Evolutionary conservation across 1,284 basidiomycete species (phyloP).

Genomic region (Schizophyllum amplum): DNA sequence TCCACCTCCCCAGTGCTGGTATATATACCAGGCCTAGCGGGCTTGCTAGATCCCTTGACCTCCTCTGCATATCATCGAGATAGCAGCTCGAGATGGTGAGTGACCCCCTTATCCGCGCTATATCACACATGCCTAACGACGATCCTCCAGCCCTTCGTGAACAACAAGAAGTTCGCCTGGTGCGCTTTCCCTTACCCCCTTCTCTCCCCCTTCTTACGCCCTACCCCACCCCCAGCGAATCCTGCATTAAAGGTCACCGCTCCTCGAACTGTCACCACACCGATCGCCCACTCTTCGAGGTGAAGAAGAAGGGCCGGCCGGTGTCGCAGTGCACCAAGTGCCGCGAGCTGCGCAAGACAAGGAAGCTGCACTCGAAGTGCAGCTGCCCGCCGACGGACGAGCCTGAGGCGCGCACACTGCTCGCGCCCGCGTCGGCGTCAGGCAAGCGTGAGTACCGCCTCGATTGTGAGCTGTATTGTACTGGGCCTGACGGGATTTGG

Average conservation of each 20-base stretch:
- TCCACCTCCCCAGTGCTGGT: not conserved
- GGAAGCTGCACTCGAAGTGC: slow-evolving; percentile 69
- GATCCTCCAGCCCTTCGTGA: slow-evolving; percentile 53
- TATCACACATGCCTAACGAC: not conserved
- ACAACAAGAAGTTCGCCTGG: slow-evolving; percentile 82
- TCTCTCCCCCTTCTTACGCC: not conserved
- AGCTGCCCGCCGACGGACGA: slow-evolving; percentile 38
- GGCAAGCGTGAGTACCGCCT: slow-evolving; percentile 41
- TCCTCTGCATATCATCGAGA: not conserved
- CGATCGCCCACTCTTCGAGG: slow-evolving; percentile 75
- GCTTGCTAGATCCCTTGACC: not conserved
- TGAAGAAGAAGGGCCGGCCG: slow-evolving; percentile 77
- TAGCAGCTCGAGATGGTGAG: not conserved
- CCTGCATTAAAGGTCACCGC: slow-evolving; percentile 85
- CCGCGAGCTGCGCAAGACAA: slow-evolving; percentile 66
- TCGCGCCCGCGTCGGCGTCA: slow-evolving; percentile 27
- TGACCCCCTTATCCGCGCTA: not conserved
- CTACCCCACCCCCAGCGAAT: slow-evolving; percentile 43
- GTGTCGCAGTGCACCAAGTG: slow-evolving; percentile 79
- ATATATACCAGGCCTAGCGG: not conserved
- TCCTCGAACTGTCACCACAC: slow-evolving; percentile 78
- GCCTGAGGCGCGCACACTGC: slow-evolving; percentile 22
- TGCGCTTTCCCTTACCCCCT: slow-evolving; percentile 19
- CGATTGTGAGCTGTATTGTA: not conserved
- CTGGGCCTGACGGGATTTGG: slow-evolving; percentile 17